A percentile compares a stretch with the other conserved stretches of the same genome.
Evolutionary conservation across 768 basidiomycete genomes (phyloP).

Genomic region (Tricholoma hemisulphureum): DNA sequence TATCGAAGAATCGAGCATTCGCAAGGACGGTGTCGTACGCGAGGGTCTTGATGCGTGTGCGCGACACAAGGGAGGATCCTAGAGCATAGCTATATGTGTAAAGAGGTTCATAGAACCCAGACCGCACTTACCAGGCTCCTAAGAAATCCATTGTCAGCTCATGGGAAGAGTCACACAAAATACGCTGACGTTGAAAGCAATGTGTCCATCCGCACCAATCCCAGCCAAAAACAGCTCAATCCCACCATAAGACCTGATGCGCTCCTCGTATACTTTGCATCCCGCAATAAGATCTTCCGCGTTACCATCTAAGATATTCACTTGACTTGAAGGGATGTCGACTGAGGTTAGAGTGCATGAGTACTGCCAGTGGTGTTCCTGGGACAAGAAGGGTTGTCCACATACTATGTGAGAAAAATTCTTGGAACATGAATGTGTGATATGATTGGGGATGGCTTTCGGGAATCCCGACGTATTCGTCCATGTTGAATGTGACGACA

Average conservation of each 20-base stretch:
- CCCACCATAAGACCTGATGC: constrained; percentile 75
- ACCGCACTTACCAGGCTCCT: constrained; percentile 59
- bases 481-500: constrained; percentile 92
- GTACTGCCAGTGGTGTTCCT: neutral
- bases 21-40: constrained; percentile 92
- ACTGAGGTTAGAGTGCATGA: constrained; percentile 36
- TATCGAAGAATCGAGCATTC: constrained; percentile 91
- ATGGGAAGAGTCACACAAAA: constrained; percentile 1
- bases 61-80: constrained; percentile 82
- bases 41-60: constrained; percentile 89
- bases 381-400: neutral
- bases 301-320: constrained; percentile 82
- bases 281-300: constrained; percentile 74
- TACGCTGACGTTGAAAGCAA: constrained; percentile 74
- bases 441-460: constrained; percentile 83
- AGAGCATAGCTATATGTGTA: neutral
- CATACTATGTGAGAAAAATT: constrained; percentile 83
- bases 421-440: constrained; percentile 92
- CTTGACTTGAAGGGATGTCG: constrained; percentile 75
- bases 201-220: constrained; percentile 91
- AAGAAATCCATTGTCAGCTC: constrained; percentile 3
- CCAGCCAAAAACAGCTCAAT: constrained; percentile 92
- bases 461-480: constrained; percentile 86
- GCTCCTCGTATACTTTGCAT: constrained; percentile 76
- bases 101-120: neutral